phyloP scores from a whole-genome alignment of 192 early-diverging fungal species.

The Gaertneriomyces semiglobifer region DNA sequence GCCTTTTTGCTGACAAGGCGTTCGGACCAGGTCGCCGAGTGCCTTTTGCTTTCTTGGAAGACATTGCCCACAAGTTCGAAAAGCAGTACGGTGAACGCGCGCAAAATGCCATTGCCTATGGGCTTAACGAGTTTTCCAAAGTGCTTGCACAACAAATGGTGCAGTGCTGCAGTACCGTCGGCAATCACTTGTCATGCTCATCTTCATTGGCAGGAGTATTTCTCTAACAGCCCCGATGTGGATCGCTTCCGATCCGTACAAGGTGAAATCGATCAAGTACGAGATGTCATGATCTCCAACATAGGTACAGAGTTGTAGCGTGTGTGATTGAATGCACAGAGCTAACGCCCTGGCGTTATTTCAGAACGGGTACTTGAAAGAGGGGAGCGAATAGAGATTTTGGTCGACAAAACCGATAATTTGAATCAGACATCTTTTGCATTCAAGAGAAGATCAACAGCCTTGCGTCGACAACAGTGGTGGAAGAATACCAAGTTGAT shows the following conservation, averaged over 20 bases:
- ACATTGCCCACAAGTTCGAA: slow-evolving; percentile 65
- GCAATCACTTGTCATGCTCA: not conserved
- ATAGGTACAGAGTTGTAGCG: slow-evolving; percentile 55
- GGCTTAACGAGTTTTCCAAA: slow-evolving; percentile 77
- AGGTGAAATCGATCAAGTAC: slow-evolving; percentile 89
- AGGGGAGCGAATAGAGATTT: slow-evolving; percentile 81
- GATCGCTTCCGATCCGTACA: slow-evolving; percentile 79
- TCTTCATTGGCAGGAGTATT: slow-evolving; percentile 11
- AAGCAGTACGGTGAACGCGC: slow-evolving; percentile 54
- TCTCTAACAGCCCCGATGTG: slow-evolving; percentile 55
- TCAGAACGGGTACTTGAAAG: slow-evolving; percentile 81
- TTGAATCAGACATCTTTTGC: slow-evolving; percentile 86
- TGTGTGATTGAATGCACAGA: not conserved
- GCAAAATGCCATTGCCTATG: slow-evolving; percentile 62
- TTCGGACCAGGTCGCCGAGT: slow-evolving; percentile 60
- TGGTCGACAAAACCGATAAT: slow-evolving; percentile 87
- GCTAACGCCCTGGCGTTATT: slow-evolving; percentile 1
- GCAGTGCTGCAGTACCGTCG: not conserved
- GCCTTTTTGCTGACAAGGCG: not conserved
- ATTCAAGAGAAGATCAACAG: slow-evolving; percentile 83
- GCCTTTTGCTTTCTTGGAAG: slow-evolving; percentile 88
- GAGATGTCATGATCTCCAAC: slow-evolving; percentile 93
- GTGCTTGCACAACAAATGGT: slow-evolving; percentile 83
- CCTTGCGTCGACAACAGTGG: slow-evolving; percentile 83
- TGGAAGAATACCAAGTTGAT: slow-evolving; percentile 91